phyloP scores from a whole-genome alignment of 2,329 filamentous ascomycete species.

The Microascus cirrosus region DNA sequence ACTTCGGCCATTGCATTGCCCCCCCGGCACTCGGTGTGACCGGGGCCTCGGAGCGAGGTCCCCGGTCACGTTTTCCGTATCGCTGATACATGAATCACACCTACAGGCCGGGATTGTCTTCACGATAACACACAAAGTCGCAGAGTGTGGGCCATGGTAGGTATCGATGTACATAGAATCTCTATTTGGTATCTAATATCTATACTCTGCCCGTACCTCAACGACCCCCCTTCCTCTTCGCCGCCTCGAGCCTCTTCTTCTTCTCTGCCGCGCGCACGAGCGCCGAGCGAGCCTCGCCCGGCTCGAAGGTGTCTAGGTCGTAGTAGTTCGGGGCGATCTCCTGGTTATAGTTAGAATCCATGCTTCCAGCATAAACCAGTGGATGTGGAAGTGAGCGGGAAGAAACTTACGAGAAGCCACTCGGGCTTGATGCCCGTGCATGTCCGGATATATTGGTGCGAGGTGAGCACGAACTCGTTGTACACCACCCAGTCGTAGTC shows the following conservation, averaged over 20 bases:
- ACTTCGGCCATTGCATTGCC: no score
- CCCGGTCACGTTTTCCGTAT: no score
- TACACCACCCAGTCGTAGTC: slow-evolving; percentile 97
- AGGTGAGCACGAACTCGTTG: slow-evolving; percentile 96
- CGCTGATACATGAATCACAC: no score
- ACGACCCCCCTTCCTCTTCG: slow-evolving; percentile 23
- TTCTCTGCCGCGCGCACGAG: slow-evolving; percentile 47
- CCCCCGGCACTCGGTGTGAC: no score
- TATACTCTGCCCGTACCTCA: background rate
- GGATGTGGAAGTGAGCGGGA: background rate
- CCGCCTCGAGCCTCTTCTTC: slow-evolving; percentile 47
- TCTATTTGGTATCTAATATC: background rate
- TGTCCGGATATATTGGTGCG: slow-evolving; percentile 94
- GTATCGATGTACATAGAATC: background rate
- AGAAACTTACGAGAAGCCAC: slow-evolving; percentile 68
- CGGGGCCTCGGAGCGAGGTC: no score
- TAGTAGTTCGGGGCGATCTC: slow-evolving; percentile 94
- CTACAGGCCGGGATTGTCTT: no score
- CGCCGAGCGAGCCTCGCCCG: slow-evolving; percentile 73
- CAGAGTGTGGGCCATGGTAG: background rate
- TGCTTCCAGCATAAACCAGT: background rate
- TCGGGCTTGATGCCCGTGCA: slow-evolving; percentile 87
- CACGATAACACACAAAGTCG: no score
- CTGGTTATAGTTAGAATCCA: slow-evolving; percentile 26
- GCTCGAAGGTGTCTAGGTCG: slow-evolving; percentile 69